Conservation (phyloP, 768 basidiomycete species). For the Trichaptum fuscoviolaceum region DNA sequence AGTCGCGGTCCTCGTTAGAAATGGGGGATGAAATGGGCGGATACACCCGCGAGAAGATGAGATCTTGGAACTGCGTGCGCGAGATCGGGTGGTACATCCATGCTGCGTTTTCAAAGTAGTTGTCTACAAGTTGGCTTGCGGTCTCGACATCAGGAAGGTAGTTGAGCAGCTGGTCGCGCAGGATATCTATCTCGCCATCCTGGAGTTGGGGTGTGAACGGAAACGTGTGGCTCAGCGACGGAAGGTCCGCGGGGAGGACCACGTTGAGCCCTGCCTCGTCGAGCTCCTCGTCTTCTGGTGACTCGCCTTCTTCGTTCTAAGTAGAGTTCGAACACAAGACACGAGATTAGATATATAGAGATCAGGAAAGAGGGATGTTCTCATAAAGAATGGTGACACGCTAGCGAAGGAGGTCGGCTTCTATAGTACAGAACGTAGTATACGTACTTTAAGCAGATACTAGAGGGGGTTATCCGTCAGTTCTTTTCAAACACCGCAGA, state of each 20-base stretch:
- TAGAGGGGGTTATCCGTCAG: conserved; percentile 22
- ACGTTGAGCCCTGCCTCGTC: conserved; percentile 24
- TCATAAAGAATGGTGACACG: background rate
- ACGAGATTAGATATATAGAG: background rate
- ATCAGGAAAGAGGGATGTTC: background rate
- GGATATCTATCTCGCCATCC: conserved; percentile 1
- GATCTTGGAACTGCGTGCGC: conserved; percentile 49
- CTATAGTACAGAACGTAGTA: conserved; percentile 7
- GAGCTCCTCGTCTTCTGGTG: conserved; percentile 44
- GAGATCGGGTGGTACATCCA: conserved; percentile 75
- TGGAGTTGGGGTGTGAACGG: conserved; percentile 48
- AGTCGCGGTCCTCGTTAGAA: conserved; percentile 18
- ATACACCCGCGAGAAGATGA: conserved; percentile 49
- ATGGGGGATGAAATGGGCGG: conserved; percentile 30
- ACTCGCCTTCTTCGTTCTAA: conserved; percentile 48
- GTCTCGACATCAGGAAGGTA: conserved; percentile 37
- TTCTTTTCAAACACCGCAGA: conserved; percentile 8
- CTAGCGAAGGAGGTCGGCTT: conserved; percentile 5
- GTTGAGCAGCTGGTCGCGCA: conserved; percentile 40
- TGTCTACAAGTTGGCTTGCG: conserved; percentile 40
- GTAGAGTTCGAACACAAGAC: conserved; percentile 9
- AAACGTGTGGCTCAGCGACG: conserved; percentile 58
- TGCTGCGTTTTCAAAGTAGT: conserved; percentile 63
- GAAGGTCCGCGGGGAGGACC: conserved; percentile 44
- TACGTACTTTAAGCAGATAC: conserved; percentile 61